A percentile compares a stretch with the other conserved stretches of the same genome.
Conservation (phyloP, 2,329 filamentous ascomycete genomes). For the Aspergillus intermedius region DNA sequence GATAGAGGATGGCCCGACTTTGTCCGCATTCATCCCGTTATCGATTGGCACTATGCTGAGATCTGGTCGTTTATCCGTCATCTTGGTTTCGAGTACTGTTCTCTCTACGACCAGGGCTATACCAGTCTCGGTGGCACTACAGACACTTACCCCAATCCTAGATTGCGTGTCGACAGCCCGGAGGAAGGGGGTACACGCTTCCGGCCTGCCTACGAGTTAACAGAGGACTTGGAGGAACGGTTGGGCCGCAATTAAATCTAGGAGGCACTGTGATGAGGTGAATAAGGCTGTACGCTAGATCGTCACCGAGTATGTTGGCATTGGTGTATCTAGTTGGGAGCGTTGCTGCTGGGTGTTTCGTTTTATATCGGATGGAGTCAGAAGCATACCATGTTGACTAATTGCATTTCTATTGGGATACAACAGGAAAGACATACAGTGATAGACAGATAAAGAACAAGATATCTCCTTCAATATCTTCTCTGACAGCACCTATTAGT, state of each 20-base stretch:
- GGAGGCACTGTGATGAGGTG: too few species aligned
- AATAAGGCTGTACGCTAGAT: not conserved
- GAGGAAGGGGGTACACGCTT: slow-evolving; percentile 40
- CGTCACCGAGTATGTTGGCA: not conserved
- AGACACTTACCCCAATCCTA: slow-evolving; percentile 86
- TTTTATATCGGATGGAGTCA: not conserved
- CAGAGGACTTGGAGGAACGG: slow-evolving; percentile 69
- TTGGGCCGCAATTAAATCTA: slow-evolving; percentile 57
- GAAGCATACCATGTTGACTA: not conserved
- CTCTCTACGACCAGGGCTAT: slow-evolving; percentile 80
- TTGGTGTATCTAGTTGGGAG: not conserved
- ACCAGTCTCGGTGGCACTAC: slow-evolving; percentile 85
- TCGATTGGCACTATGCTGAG: slow-evolving; percentile 95
- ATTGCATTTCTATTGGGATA: not conserved
- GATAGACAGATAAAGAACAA: slow-evolving; percentile 19
- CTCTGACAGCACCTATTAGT: not conserved
- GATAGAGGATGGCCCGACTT: slow-evolving; percentile 87
- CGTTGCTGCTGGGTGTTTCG: not conserved
- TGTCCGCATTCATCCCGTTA: slow-evolving; percentile 88
- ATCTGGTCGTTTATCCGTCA: slow-evolving; percentile 79
- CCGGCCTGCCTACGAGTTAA: slow-evolving; percentile 68
- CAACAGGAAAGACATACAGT: slow-evolving; percentile 13
- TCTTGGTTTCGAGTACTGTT: slow-evolving; percentile 75
- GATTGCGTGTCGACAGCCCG: slow-evolving; percentile 43
- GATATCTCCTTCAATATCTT: slow-evolving; percentile 1